These are phyloP conservation scores for Macrolepiota fuliginosa DNA, from an alignment of 768 basidiomycete genomes.

Conservation along the genomic window DNA sequence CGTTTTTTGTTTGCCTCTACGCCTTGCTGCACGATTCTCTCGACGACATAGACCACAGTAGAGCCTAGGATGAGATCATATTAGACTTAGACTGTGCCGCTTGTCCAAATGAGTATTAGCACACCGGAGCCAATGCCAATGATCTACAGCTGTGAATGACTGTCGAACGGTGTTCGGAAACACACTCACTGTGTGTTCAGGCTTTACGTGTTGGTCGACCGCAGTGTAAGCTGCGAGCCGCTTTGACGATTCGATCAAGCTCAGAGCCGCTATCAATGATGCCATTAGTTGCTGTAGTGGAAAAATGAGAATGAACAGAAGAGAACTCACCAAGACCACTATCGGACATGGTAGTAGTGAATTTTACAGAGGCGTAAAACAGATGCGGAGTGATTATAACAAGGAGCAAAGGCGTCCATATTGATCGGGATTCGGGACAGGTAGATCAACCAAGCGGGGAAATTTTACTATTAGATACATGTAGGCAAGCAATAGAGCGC, in stretches of 20 bases:
- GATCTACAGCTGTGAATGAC: slow-evolving; percentile 41
- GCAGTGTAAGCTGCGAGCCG: slow-evolving; percentile 91
- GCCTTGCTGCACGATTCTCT: slow-evolving; percentile 88
- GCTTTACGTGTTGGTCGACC: slow-evolving; percentile 83
- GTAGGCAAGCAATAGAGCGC: background rate
- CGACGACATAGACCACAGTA: slow-evolving; percentile 96
- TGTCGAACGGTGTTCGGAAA: background rate
- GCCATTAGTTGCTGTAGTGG: background rate
- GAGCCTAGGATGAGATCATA: slow-evolving; percentile 49
- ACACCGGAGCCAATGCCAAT: slow-evolving; percentile 87
- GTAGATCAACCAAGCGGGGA: background rate
- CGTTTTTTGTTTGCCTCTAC: slow-evolving; percentile 69
- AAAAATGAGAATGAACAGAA: background rate
- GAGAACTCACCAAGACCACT: background rate
- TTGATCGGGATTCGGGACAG: background rate
- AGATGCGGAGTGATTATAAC: slow-evolving; percentile 4
- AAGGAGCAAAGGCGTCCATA: background rate
- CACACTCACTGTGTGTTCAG: slow-evolving; percentile 71
- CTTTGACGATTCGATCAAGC: slow-evolving; percentile 78
- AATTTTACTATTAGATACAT: background rate
- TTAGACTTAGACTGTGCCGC: background rate
- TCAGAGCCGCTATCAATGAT: slow-evolving; percentile 22
- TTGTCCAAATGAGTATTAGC: slow-evolving; percentile 2
- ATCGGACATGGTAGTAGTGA: background rate
- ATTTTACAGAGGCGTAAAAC: background rate